Conservation (phyloP, 2,329 filamentous ascomycete species). For the Scopulariopsis brevicaulis region DNA sequence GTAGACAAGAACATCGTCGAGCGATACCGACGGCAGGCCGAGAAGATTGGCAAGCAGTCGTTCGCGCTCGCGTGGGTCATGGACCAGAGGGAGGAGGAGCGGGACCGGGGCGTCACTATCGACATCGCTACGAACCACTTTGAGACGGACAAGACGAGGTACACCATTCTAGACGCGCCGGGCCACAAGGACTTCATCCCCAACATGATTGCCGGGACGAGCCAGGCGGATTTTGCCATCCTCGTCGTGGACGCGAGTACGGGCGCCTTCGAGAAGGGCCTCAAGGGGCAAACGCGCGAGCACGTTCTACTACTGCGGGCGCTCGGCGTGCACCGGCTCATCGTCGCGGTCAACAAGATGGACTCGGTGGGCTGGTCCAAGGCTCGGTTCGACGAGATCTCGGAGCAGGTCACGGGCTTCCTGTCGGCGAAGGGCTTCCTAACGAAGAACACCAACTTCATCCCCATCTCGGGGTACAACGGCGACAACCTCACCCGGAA, state of each 20-base stretch:
- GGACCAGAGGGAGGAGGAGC: conserved; percentile 83
- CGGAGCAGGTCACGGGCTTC: conserved; percentile 73
- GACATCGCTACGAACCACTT: conserved; percentile 95
- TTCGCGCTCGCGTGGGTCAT: conserved; percentile 97
- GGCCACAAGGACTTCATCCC: conserved; percentile 94
- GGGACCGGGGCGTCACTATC: conserved; percentile 84
- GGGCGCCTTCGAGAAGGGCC: conserved; percentile 85
- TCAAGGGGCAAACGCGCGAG: conserved; percentile 89
- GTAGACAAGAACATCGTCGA: conserved; percentile 83
- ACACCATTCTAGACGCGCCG: conserved; percentile 91
- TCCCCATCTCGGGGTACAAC: conserved; percentile 80
- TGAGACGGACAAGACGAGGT: conserved; percentile 73
- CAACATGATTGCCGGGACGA: conserved; percentile 97
- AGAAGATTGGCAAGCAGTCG: conserved; percentile 85
- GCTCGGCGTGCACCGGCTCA: conserved; percentile 77
- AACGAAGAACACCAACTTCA: conserved; percentile 68
- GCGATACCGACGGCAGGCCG: conserved; percentile 77
- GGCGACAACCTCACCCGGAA: conserved; percentile 72
- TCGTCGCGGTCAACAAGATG: conserved; percentile 93
- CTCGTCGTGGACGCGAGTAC: conserved; percentile 85
- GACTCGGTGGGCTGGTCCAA: conserved; percentile 78
- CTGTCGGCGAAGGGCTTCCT: conserved; percentile 74
- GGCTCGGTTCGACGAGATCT: conserved; percentile 75
- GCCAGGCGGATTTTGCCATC: conserved; percentile 90
- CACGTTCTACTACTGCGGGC: conserved; percentile 84